Conservation (phyloP, 2,329 filamentous ascomycete species). For the Cytospora piceae region DNA sequence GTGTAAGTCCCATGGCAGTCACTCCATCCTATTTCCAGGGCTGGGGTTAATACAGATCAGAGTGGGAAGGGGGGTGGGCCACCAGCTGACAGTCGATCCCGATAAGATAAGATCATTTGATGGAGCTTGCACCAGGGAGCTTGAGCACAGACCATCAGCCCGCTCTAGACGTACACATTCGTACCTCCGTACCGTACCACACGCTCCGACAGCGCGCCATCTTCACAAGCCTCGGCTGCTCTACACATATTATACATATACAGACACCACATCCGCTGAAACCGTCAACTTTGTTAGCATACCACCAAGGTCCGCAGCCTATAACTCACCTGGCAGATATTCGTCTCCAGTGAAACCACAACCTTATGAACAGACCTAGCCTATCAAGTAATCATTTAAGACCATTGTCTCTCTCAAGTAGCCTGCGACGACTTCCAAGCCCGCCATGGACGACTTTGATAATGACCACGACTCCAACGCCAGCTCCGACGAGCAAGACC, state of each 20-base stretch:
- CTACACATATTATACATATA: background rate
- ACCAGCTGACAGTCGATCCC: background rate
- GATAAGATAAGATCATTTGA: slow-evolving; percentile 13
- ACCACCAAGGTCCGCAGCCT: background rate
- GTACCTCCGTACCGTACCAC: background rate
- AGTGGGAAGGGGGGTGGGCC: background rate
- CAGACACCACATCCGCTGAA: background rate
- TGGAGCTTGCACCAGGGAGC: background rate
- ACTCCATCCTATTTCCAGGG: background rate
- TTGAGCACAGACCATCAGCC: slow-evolving; percentile 8
- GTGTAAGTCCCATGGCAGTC: too few species aligned
- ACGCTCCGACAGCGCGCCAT: slow-evolving; percentile 8
- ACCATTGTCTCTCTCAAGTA: background rate
- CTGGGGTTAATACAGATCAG: background rate
- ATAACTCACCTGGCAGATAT: background rate
- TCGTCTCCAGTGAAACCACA: background rate
- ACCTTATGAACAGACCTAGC: background rate
- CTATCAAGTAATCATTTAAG: background rate
- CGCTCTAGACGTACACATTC: background rate
- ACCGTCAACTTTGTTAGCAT: background rate
- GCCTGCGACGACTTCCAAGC: background rate
- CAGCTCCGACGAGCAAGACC: slow-evolving; percentile 47
- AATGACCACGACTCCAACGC: slow-evolving; percentile 41
- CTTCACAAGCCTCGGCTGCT: slow-evolving; percentile 4
- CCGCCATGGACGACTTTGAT: slow-evolving; percentile 45